Conservation (phyloP, 805 yeast genomes). For the Maudiozyma serrabonitensis region DNA sequence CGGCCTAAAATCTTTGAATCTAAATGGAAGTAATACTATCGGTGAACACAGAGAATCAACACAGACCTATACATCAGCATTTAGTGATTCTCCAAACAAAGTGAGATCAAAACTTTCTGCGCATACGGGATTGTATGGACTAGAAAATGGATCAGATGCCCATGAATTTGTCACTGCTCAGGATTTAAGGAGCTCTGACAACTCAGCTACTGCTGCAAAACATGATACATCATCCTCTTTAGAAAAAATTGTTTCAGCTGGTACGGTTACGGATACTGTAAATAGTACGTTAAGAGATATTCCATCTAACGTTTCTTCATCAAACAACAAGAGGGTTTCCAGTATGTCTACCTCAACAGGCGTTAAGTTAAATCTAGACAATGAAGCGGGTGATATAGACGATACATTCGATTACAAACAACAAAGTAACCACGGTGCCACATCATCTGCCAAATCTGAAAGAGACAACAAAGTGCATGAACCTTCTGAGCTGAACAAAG, state of each 20-base stretch:
- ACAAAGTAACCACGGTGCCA: no score
- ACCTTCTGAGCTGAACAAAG: neutral
- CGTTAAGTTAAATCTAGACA: neutral
- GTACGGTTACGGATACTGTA: neutral
- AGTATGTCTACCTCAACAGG: slow-evolving; percentile 1
- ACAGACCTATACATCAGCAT: slow-evolving; percentile 17
- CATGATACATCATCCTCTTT: neutral
- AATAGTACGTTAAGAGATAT: neutral
- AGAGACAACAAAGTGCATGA: neutral
- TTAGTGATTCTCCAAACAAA: slow-evolving; percentile 20
- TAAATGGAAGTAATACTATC: slow-evolving; percentile 3
- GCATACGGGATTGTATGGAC: slow-evolving; percentile 15
- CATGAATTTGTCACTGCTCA: slow-evolving; percentile 24
- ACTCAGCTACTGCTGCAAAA: neutral
- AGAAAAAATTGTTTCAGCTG: neutral
- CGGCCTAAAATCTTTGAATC: slow-evolving; percentile 13
- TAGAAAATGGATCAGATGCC: slow-evolving; percentile 22
- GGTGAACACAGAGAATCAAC: slow-evolving; percentile 12
- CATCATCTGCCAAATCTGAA: neutral
- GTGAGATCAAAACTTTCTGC: slow-evolving; percentile 12
- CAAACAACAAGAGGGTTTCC: neutral
- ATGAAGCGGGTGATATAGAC: neutral
- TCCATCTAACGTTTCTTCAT: neutral
- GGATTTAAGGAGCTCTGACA: slow-evolving; percentile 9
- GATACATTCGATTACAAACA: slow-evolving; percentile 5